phyloP scores from a whole-genome alignment of 306 rosid species.

The Cercis canadensis region DNA sequence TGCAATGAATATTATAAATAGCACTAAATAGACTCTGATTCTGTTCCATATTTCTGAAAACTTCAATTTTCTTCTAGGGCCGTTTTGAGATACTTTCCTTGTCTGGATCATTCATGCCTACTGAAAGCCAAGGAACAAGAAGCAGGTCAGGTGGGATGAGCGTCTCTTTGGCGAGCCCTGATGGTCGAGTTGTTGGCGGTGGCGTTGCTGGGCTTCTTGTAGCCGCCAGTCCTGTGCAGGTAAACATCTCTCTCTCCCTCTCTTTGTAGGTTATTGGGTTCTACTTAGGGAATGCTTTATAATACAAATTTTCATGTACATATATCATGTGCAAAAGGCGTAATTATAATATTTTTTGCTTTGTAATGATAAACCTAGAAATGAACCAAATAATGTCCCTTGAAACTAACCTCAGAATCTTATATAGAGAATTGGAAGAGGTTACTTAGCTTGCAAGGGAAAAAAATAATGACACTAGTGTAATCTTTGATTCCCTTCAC shows the following conservation, averaged over 20 bases:
- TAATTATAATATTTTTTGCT: no score
- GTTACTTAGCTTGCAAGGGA: neutral
- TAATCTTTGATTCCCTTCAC: no score
- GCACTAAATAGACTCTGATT: neutral
- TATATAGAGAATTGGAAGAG: neutral
- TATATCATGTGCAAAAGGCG: neutral
- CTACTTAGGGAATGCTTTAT: constrained; percentile 16
- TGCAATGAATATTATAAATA: neutral
- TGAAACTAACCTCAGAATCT: no score
- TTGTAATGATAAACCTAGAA: no score
- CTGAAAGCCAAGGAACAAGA: constrained; percentile 75
- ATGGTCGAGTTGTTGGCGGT: constrained; percentile 81
- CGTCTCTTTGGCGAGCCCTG: constrained; percentile 72
- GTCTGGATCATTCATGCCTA: constrained; percentile 81
- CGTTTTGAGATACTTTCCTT: constrained; percentile 79
- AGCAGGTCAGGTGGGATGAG: constrained; percentile 84
- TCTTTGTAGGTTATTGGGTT: neutral
- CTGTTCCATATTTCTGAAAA: constrained; percentile 14
- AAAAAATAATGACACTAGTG: no score
- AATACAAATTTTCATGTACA: neutral
- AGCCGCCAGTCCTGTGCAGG: constrained; percentile 91
- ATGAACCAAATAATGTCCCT: no score
- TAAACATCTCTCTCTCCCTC: constrained; percentile 11
- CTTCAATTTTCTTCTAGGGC: constrained; percentile 57
- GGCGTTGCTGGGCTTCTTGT: constrained; percentile 74